Percentiles rank a stretch among this genome's conserved stretches.
Evolutionary conservation across 164 flowering plant species (phyloP).

Genomic region (Chloranthus sessilifolius): DNA sequence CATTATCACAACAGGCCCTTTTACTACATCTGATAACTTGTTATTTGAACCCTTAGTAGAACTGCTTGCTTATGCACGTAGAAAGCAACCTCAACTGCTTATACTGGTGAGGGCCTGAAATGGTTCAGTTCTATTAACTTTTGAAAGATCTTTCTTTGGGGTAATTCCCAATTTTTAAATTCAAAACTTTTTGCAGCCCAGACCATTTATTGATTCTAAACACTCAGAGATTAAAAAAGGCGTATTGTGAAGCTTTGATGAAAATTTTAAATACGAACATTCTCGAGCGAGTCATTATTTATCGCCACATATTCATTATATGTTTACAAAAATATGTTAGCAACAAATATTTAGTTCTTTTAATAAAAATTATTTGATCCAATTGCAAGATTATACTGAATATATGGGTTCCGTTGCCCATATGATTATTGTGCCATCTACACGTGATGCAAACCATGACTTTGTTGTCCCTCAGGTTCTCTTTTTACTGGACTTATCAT

Average conservation of each 20-base stretch:
- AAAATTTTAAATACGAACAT: slow-evolving; percentile 65
- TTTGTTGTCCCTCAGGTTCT: slow-evolving; percentile 96
- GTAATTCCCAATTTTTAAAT: background rate
- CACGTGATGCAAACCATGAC: slow-evolving; percentile 88
- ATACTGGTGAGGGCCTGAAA: slow-evolving; percentile 46
- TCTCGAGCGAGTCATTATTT: slow-evolving; percentile 54
- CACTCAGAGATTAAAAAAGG: slow-evolving; percentile 86
- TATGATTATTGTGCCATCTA: slow-evolving; percentile 82
- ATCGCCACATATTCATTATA: background rate
- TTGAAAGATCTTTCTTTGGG: slow-evolving; percentile 3
- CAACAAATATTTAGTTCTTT: slow-evolving; percentile 1
- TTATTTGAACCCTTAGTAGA: slow-evolving; percentile 85
- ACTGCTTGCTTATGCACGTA: slow-evolving; percentile 73
- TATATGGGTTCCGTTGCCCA: slow-evolving; percentile 73
- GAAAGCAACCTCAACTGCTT: slow-evolving; percentile 86
- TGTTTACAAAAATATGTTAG: no score
- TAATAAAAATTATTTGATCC: slow-evolving; percentile 12
- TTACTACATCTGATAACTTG: slow-evolving; percentile 84
- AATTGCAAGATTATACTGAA: slow-evolving; percentile 86
- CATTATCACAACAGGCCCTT: slow-evolving; percentile 95
- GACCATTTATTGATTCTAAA: slow-evolving; percentile 95
- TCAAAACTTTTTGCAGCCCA: slow-evolving; percentile 52
- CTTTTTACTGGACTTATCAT: background rate
- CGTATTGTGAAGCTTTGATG: slow-evolving; percentile 61
- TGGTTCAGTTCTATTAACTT: background rate